phyloP scores from a whole-genome alignment of 108 stramenopile species.

The Cyclostephanos invisitatus region DNA sequence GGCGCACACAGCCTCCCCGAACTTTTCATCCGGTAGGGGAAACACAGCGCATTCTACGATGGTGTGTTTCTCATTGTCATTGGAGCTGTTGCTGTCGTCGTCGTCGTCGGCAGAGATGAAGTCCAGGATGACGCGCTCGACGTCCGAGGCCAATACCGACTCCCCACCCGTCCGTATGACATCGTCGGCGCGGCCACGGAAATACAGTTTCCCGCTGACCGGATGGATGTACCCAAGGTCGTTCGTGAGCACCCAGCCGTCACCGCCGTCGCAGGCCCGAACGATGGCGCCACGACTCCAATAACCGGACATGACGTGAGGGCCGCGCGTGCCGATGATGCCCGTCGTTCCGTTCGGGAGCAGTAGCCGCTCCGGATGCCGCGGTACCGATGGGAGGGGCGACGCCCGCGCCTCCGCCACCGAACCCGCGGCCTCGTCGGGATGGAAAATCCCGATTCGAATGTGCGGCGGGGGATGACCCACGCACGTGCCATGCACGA shows the following conservation, averaged over 20 bases:
- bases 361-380: constrained; percentile 1
- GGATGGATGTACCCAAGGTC: constrained; percentile 75
- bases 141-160: constrained; percentile 86
- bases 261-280: constrained; percentile 6
- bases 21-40: constrained; percentile 65
- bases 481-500: constrained; percentile 56
- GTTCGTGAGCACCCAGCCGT: constrained; percentile 66
- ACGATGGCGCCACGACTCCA: constrained; percentile 65
- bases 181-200: constrained; percentile 80
- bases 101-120: too few species aligned
- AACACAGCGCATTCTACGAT: constrained; percentile 78
- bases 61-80: constrained; percentile 23
- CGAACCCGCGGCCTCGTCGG: not conserved
- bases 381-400: not conserved
- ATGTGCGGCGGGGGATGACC: constrained; percentile 73
- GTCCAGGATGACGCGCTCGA: constrained; percentile 66
- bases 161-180: constrained; percentile 91
- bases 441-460: constrained; percentile 51
- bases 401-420: not conserved
- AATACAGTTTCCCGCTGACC: constrained; percentile 56
- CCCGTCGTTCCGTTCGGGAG: constrained; percentile 53
- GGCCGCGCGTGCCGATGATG: constrained; percentile 81
- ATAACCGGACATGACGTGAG: constrained; percentile 91
- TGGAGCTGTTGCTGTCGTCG: not conserved
- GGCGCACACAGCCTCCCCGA: constrained; percentile 77